phyloP scores from a whole-genome alignment of 352 stramenopile species.

The Peronospora belbahrii region DNA sequence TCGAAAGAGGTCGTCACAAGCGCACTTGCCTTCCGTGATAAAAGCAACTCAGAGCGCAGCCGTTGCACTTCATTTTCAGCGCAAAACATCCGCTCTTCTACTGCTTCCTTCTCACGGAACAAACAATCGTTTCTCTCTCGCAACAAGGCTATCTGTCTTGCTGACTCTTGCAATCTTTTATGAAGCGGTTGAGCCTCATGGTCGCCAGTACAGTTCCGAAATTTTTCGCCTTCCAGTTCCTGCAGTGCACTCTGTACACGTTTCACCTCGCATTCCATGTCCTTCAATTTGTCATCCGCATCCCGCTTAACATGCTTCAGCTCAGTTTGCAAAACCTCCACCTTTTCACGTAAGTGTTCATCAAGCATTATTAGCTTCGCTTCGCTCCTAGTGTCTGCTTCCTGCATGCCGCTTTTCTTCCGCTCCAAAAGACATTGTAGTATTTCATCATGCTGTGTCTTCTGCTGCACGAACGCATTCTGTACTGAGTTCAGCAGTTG shows the following conservation, averaged over 20 bases:
- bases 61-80: constrained; percentile 58
- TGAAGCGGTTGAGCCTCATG: constrained; percentile 36
- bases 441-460: constrained; percentile 67
- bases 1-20: constrained; percentile 47
- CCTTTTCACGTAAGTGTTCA: constrained; percentile 36
- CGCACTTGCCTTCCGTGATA: constrained; percentile 33
- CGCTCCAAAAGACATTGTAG: constrained; percentile 36
- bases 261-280: constrained; percentile 58
- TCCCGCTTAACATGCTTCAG: constrained; percentile 62
- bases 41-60: constrained; percentile 38
- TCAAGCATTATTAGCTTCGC: constrained; percentile 39
- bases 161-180: constrained; percentile 42
- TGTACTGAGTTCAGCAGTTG: constrained; percentile 76
- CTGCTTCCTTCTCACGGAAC: constrained; percentile 45
- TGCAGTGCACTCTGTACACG: constrained; percentile 37
- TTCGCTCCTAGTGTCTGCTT: constrained; percentile 19
- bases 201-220: constrained; percentile 42
- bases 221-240: constrained; percentile 50
- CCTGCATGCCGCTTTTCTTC: constrained; percentile 42
- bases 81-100: constrained; percentile 47
- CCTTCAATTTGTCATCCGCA: constrained; percentile 43
- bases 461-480: constrained; percentile 80
- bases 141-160: constrained; percentile 35
- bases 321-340: constrained; percentile 40
- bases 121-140: constrained; percentile 49